phyloP scores from a whole-genome alignment of 495 filamentous ascomycete species.

The Friedmanniomyces simplex region DNA sequence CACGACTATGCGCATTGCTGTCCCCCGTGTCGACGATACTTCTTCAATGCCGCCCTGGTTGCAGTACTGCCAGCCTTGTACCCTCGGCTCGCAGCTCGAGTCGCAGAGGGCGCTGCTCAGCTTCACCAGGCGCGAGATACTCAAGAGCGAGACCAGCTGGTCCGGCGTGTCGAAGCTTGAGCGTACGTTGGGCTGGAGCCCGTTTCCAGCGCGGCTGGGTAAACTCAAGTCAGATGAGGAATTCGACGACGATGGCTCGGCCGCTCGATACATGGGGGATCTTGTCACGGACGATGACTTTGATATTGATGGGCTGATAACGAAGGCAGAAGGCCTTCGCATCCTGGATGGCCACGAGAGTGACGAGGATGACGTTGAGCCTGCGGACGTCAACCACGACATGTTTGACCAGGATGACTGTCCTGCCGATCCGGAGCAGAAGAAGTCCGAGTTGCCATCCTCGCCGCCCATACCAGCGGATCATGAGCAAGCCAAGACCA shows the following conservation, averaged over 20 bases:
- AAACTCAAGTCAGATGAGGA: constrained; percentile 27
- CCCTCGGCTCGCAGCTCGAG: constrained; percentile 13
- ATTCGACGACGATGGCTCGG: constrained; percentile 27
- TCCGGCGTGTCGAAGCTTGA: constrained; percentile 34
- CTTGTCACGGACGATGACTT: constrained; percentile 21
- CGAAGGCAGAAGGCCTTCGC: constrained; percentile 43
- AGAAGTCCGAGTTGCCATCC: background rate
- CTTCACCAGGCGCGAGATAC: constrained; percentile 19
- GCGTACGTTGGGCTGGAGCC: constrained; percentile 34
- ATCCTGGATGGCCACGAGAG: constrained; percentile 40
- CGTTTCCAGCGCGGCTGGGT: constrained; percentile 29
- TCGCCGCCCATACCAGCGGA: background rate
- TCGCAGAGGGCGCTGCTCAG: constrained; percentile 22
- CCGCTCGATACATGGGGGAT: constrained; percentile 22
- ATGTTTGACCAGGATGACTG: background rate
- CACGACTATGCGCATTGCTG: constrained; percentile 39
- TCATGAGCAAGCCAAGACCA: background rate
- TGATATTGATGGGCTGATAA: constrained; percentile 30
- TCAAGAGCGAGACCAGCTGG: constrained; percentile 33
- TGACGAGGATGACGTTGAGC: constrained; percentile 40
- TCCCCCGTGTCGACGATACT: constrained; percentile 5
- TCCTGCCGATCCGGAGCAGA: background rate
- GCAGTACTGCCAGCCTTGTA: background rate
- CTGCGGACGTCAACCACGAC: background rate
- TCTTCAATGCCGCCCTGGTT: constrained; percentile 1